Evolutionary conservation across 306 rosid species (phyloP).

Genomic region (Nissolia schottii): DNA sequence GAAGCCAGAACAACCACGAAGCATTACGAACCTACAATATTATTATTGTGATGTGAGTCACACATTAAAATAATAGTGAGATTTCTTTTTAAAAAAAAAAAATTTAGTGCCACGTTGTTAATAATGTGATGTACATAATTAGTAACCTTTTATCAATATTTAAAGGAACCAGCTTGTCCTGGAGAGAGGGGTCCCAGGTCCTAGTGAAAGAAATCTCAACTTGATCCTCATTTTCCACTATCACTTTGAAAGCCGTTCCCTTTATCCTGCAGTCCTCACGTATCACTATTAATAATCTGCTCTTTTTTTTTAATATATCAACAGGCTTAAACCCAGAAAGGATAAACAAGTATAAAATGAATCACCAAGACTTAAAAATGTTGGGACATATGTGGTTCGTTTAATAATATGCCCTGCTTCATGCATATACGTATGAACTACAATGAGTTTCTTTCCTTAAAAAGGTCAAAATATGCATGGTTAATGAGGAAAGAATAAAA

Average conservation of each 20-base stretch:
- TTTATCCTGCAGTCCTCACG: conserved; percentile 57
- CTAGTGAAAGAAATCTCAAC: conserved; percentile 84
- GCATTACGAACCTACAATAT: conserved; percentile 66
- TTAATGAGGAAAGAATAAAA: neutral
- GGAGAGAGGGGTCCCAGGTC: conserved; percentile 60
- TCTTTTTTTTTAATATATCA: too few species aligned
- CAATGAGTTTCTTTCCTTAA: neutral
- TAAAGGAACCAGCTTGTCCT: conserved; percentile 60
- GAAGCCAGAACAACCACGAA: conserved; percentile 77
- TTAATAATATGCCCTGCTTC: neutral
- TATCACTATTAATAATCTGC: too few species aligned
- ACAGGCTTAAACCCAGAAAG: too few species aligned
- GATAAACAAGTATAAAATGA: too few species aligned
- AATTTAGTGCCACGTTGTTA: neutral
- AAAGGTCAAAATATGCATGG: too few species aligned
- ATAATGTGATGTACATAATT: neutral
- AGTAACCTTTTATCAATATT: conserved; percentile 83
- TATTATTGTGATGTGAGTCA: neutral
- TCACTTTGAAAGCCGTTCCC: conserved; percentile 51
- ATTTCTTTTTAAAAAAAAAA: neutral
- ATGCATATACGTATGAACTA: neutral
- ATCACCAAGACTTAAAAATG: too few species aligned
- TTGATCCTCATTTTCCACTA: conserved; percentile 72
- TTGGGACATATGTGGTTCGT: too few species aligned
- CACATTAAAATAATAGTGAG: neutral